Evolutionary conservation across 2,329 filamentous ascomycete genomes (phyloP), one percentile per base, ranked within the genome.

Genomic region (Huntiella moniliformis): DNA sequence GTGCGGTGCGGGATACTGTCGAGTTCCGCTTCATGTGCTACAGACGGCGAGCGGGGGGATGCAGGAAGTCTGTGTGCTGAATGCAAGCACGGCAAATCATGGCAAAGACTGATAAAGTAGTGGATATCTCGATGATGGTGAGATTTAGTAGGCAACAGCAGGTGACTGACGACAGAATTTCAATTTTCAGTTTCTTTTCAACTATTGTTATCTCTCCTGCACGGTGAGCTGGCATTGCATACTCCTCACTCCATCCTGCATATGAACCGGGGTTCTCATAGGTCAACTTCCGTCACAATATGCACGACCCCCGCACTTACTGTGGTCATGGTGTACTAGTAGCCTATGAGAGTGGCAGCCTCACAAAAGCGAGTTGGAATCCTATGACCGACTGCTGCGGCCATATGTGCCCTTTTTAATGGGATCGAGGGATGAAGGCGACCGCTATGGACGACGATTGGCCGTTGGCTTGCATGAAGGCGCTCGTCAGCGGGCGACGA

Each of bases 161-260:
- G 22, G 6, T 28, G 22, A 28, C 22, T 28, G 22, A 28, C 22
- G 22, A 28, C 22, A 28, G 22, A 28, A 28, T 5, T 1, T 28
- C 22, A 28, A 28, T 28, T 28, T 28, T 28, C 22, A 28, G 22
- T 28, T 28, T 28, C 22, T 28, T 28, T 28, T 28, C 22, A 28
- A 28, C 6, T 6, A 2, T 35, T 33, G 44, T 46, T 49, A 43
- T 46, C 47, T 38, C 31, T 32, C 39, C 44, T 50, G 48, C 48
- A 50, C 45, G 48, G 31, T 50, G 48, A 44, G 48, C 47, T 50
- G 48, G 48, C 48, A 50, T 12, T 50, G 48, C 48, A 50, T 50
- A 40, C 31, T 15, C 37, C 36, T 43, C 36, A 45, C 47, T 49
- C 47, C 38, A 49, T 49, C 47, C 43, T 45, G 38, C 36, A 43